A percentile compares a stretch with the other conserved stretches of the same genome.
phyloP scores from a whole-genome alignment of 352 stramenopile species.

The Peronospora belbahrii region DNA sequence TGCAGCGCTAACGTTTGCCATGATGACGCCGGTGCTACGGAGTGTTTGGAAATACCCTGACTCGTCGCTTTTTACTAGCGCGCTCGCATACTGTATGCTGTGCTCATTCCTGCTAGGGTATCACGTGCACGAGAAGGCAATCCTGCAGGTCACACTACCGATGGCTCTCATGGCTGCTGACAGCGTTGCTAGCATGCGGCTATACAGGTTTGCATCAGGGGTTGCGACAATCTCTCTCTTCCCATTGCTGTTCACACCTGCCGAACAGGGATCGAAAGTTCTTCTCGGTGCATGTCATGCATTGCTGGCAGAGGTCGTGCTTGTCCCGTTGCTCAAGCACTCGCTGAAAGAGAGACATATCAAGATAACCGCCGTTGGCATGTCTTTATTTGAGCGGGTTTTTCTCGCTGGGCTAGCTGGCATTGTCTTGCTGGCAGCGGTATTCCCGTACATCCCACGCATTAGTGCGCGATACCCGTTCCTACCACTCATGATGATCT shows the following conservation, averaged over 20 bases:
- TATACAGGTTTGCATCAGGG: conserved; percentile 70
- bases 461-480: conserved; percentile 53
- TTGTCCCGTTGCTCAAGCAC: conserved; percentile 61
- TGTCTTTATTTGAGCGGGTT: conserved; percentile 46
- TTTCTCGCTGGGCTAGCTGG: conserved; percentile 40
- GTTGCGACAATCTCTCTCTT: conserved; percentile 76
- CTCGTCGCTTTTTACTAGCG: conserved; percentile 71
- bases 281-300: conserved; percentile 55
- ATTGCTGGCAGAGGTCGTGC: conserved; percentile 49
- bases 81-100: conserved; percentile 87
- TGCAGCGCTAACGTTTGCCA: conserved; percentile 67
- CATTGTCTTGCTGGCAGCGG: conserved; percentile 27
- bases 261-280: conserved; percentile 70
- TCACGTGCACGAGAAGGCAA: conserved; percentile 99
- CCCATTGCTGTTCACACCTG: conserved; percentile 75
- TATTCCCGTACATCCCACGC: conserved; percentile 50
- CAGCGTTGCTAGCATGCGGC: conserved; percentile 72
- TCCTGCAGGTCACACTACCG: conserved; percentile 85
- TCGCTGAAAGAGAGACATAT: conserved; percentile 66
- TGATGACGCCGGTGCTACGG: conserved; percentile 67
- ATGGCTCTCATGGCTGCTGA: conserved; percentile 64
- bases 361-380: conserved; percentile 47
- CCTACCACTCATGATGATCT: conserved; percentile 75
- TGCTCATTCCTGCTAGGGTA: conserved; percentile 95
- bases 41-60: conserved; percentile 73